Evolutionary conservation across 176 grass and related monocot species (phyloP).

Genomic region (Hyparrhenia diplandra): DNA sequence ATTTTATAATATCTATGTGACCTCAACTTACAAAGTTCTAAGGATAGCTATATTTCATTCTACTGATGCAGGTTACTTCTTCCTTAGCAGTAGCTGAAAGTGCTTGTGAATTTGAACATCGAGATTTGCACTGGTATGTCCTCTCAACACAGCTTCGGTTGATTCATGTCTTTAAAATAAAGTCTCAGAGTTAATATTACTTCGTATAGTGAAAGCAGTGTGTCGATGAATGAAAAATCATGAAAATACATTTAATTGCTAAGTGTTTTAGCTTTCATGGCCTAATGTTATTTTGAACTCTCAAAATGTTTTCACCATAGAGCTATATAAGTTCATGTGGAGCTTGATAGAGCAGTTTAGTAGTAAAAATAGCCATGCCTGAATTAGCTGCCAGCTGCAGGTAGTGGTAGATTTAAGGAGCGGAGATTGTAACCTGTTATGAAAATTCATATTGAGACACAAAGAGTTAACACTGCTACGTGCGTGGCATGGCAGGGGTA

Average conservation of each 20-base stretch:
- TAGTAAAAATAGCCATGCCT: too few species aligned
- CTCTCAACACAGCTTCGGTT: constrained; percentile 3
- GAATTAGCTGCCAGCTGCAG: too few species aligned
- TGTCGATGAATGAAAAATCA: background rate
- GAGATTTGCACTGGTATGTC: constrained; percentile 89
- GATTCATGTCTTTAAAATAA: background rate
- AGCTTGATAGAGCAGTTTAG: too few species aligned
- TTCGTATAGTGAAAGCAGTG: background rate
- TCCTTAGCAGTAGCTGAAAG: constrained; percentile 82
- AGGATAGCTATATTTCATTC: background rate
- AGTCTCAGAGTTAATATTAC: background rate
- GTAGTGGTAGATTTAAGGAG: too few species aligned
- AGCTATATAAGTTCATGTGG: too few species aligned
- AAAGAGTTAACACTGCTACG: constrained; percentile 14
- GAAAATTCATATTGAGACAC: too few species aligned
- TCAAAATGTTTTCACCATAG: too few species aligned
- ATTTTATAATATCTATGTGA: background rate
- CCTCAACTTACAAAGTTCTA: background rate
- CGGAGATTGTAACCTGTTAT: too few species aligned
- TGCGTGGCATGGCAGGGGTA: constrained; percentile 61
- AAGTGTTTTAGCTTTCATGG: background rate
- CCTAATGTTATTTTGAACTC: background rate
- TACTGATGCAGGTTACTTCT: constrained; percentile 55
- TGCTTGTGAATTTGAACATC: constrained; percentile 93
- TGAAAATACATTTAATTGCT: background rate